Percentiles rank a stretch among this genome's conserved stretches.
These are phyloP conservation scores for Pleurotus sapidus DNA, from an alignment of 768 basidiomycete species.

Conservation along the genomic window DNA sequence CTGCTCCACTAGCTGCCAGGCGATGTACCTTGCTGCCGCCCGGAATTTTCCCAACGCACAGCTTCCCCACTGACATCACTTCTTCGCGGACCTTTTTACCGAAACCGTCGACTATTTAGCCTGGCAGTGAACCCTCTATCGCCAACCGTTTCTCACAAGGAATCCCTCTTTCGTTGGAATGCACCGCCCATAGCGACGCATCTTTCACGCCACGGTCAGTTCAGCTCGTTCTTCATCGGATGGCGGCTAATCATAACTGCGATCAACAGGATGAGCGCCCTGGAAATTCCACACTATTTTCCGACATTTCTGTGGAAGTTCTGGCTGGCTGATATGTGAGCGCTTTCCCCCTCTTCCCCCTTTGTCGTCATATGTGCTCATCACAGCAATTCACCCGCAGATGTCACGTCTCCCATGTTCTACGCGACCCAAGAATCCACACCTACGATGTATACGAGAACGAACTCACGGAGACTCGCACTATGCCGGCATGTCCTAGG, in stretches of 20 bases:
- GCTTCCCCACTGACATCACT: not conserved
- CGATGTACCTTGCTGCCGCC: no score
- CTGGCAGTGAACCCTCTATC: not conserved
- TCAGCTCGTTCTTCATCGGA: not conserved
- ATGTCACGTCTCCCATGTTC: conserved; percentile 16
- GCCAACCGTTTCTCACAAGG: not conserved
- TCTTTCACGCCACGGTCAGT: not conserved
- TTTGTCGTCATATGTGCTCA: no score
- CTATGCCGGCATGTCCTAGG: conserved; percentile 24
- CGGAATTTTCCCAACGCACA: not conserved
- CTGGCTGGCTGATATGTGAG: conserved; percentile 45
- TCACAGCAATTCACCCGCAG: not conserved
- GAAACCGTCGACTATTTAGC: not conserved
- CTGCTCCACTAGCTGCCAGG: no score
- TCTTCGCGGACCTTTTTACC: not conserved
- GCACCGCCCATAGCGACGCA: no score
- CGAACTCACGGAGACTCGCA: conserved; percentile 41
- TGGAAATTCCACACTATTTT: conserved; percentile 32
- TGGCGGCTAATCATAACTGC: no score
- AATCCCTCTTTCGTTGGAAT: no score
- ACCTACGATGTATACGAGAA: conserved; percentile 53
- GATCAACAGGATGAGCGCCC: conserved; percentile 1
- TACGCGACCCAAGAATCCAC: conserved; percentile 41
- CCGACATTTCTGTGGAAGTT: conserved; percentile 48
- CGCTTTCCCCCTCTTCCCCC: conserved; percentile 9